Evolutionary conservation across 169 alveolate species (phyloP).

Genomic region (Babesia gibsoni): DNA sequence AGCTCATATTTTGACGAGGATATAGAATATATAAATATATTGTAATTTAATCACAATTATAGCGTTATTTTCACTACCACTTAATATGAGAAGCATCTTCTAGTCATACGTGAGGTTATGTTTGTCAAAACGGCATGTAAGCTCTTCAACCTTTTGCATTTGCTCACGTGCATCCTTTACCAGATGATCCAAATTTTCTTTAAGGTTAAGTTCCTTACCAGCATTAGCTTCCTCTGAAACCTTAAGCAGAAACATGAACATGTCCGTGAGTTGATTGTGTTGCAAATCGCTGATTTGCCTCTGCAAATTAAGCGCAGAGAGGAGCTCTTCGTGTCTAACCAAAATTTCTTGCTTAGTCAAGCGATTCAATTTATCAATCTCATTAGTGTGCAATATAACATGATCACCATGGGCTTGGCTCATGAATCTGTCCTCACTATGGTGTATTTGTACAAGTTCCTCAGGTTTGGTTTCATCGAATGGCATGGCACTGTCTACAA

Average conservation of each 20-base stretch:
- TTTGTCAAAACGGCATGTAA: conserved; percentile 44
- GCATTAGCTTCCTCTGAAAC: conserved; percentile 43
- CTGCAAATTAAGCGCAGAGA: conserved; percentile 57
- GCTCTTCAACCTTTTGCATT: conserved; percentile 53
- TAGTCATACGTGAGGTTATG: conserved; percentile 27
- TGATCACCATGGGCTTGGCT: background rate
- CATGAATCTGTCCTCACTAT: background rate
- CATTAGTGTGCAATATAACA: conserved; percentile 4
- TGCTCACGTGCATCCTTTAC: conserved; percentile 37
- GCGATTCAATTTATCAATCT: conserved; percentile 7
- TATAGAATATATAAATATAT: no score
- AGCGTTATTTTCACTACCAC: conserved; percentile 24
- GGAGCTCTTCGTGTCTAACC: conserved; percentile 44
- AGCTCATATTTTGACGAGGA: no score
- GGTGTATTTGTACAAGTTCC: background rate
- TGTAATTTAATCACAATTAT: background rate
- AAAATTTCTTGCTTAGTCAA: conserved; percentile 41
- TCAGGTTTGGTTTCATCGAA: background rate
- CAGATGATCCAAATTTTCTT: conserved; percentile 22
- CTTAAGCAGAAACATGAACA: conserved; percentile 48
- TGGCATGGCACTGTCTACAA: background rate
- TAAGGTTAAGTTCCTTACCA: background rate
- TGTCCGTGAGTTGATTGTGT: conserved; percentile 54
- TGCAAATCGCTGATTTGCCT: conserved; percentile 57
- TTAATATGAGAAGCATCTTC: background rate